Evolutionary conservation across 345 rosid species (phyloP), one percentile per base, ranked within the genome.

Genomic region (Lepidium africanum): DNA sequence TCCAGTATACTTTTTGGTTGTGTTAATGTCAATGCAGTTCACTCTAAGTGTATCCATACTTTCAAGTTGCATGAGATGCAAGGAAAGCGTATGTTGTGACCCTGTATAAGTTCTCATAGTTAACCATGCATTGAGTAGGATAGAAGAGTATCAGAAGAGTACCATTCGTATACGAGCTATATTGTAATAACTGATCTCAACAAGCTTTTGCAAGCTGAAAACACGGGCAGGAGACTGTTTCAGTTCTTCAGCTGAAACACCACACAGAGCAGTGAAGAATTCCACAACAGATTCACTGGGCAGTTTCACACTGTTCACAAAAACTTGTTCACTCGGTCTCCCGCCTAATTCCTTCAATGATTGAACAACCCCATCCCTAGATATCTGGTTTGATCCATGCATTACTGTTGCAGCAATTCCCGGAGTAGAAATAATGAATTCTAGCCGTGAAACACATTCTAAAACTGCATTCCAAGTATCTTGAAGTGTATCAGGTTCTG

Each of bases 391-490:
- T 70, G 99, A 94, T 63, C 97, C 97, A 65, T 81, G 84, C 97
- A 91, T 91, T 45, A 94, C 97, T 81, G 91, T 87, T 79, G 93
- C 96, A 66, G 97, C 72, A 78, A 94, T 85, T 63, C 87, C 79
- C 12, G 97, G 96, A 65, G 97, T 91, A 69, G 99, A 86, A 7
- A 90, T 72, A 46, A 94, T 91, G 71, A 69, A 91, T 81, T 91
- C 97, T 71, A 94, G 96, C 69, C 99, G 93, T 64, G 99, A 89
- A 77, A 91, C 97, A 77, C 99, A 94, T 84, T 91, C 99, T 59
- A 94, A 69, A 60, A 94, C 93, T 55, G 97, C 99, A 83, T 94
- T 94, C 97, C 99, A 94, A n/a, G 99, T 91, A 82, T 94, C 97
- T 70, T 85, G 96, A 74, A 94, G 92, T 72, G 91, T 83, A 67